Base-by-base conservation (phyloP, 1,284 basidiomycete genomes). In the Schizophyllum amplum region DNA sequence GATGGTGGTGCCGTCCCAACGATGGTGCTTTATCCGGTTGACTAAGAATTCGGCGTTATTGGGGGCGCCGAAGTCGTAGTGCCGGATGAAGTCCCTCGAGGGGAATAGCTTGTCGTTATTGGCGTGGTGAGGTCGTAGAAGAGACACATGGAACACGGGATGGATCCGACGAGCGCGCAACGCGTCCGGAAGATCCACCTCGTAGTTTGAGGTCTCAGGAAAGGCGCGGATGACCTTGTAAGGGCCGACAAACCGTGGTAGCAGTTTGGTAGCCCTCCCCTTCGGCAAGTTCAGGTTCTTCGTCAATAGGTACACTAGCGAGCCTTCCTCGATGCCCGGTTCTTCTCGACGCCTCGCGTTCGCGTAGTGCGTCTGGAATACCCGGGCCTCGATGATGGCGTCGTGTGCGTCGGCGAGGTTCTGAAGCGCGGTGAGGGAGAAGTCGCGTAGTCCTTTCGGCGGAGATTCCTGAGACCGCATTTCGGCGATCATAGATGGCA, bases 241-340 rank as follows among this genome's bases (percentile, higher is more conserved):
- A 0, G 70, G 72, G 0, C 72, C 69, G 0, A 74, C 65, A 58
- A 62, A 74, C 21, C 64, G 64, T 0, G 71, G 72, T 4, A 65
- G 23, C 1, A 74, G 58, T 47, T 74, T 73, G 0, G 59, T 33
- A 0, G 67, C 72, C 0, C 66, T 23, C 1, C 67, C 68, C 52
- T 70, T 71, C 0, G 72, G 71, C 0, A 75, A 42, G 1, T 54
- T 26, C 1, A 76, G 57, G 53, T 75, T 72, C 50, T 65, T 56
- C 0, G 72, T 75, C 0, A 69, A 70, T 6, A 75, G 53, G 47
- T 73, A 75, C 0, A 70, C 71, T 1, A 65, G 27, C 24, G 6
- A 66, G 58, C 0, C 71, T 70, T 1, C 51, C 58, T 1, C 42
- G 4, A 58, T 55, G 21, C 67, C 64, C 0, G 58, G 54, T 2